Evolutionary conservation across 257 asterid species (phyloP).

Genomic region (Solanum sejunctum): DNA sequence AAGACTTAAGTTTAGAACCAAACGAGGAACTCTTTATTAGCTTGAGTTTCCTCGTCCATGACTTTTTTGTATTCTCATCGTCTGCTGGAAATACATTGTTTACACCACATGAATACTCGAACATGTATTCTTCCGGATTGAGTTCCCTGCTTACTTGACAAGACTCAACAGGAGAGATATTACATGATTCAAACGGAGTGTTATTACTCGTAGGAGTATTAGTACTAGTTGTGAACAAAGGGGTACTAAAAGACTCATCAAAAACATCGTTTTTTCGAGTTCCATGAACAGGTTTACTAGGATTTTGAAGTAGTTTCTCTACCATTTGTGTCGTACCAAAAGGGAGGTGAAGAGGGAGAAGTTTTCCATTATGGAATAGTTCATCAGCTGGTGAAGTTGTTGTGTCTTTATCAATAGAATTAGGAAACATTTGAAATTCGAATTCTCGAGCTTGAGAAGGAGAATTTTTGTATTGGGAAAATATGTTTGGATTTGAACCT

Average conservation of each 20-base stretch:
- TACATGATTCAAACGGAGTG: constrained; percentile 71
- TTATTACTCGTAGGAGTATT: constrained; percentile 20
- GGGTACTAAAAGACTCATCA: constrained; percentile 42
- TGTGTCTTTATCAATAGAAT: constrained; percentile 41
- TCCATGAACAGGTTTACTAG: constrained; percentile 4
- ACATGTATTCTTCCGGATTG: constrained; percentile 28
- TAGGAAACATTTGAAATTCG: constrained; percentile 73
- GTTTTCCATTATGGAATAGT: constrained; percentile 82
- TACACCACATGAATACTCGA: constrained; percentile 14
- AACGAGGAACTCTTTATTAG: constrained; percentile 26
- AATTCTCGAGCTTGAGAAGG: constrained; percentile 34
- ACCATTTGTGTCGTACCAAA: constrained; percentile 72
- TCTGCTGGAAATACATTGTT: background rate
- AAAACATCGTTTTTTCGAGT: background rate
- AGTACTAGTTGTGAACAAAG: constrained; percentile 31
- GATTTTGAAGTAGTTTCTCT: constrained; percentile 41
- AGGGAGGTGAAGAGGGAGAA: constrained; percentile 91
- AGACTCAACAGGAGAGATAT: constrained; percentile 48
- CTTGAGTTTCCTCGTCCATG: constrained; percentile 39
- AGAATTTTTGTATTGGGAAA: constrained; percentile 14
- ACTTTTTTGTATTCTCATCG: constrained; percentile 10
- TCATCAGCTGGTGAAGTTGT: constrained; percentile 78
- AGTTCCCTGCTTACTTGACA: constrained; percentile 65
- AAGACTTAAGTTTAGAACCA: constrained; percentile 43
- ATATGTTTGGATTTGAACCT: constrained; percentile 21